These are phyloP conservation scores for Eutypella sp. DNA, from an alignment of 2,329 filamentous ascomycete species.

Conservation along the genomic window DNA sequence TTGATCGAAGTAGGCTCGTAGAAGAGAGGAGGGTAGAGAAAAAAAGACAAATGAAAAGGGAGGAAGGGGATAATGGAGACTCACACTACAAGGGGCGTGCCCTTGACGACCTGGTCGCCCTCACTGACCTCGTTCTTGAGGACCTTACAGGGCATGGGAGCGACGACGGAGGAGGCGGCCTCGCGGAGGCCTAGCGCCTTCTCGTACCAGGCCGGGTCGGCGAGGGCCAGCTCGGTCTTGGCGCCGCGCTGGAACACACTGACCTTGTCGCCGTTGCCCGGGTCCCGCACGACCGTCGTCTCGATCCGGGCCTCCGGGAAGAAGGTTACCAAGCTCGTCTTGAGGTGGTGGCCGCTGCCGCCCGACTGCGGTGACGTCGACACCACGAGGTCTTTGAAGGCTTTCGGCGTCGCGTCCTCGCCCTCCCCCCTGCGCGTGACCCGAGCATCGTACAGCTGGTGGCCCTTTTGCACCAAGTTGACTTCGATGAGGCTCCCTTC, in stretches of 20 bases:
- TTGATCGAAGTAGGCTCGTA: too few species aligned
- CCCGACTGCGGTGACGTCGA: too few species aligned
- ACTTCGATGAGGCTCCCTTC: slow-evolving; percentile 58
- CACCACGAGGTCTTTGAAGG: slow-evolving; percentile 44
- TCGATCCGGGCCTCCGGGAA: slow-evolving; percentile 77
- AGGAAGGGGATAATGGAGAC: slow-evolving; percentile 23
- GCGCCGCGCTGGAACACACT: slow-evolving; percentile 71
- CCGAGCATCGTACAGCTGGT: slow-evolving; percentile 41
- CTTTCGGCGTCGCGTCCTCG: slow-evolving; percentile 33
- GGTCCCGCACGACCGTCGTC: slow-evolving; percentile 66
- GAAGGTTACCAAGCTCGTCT: slow-evolving; percentile 58
- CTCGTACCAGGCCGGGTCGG: slow-evolving; percentile 72
- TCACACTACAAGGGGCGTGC: slow-evolving; percentile 79
- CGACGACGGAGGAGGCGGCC: slow-evolving; percentile 72
- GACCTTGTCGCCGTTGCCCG: slow-evolving; percentile 49
- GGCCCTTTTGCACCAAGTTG: slow-evolving; percentile 42
- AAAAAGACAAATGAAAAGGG: background rate
- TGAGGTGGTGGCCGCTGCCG: slow-evolving; percentile 12
- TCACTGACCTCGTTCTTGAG: slow-evolving; percentile 81
- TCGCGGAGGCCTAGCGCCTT: slow-evolving; percentile 84
- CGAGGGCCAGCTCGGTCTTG: slow-evolving; percentile 54
- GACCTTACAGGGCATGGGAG: slow-evolving; percentile 97
- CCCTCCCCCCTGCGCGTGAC: slow-evolving; percentile 40
- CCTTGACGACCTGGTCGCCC: slow-evolving; percentile 78
- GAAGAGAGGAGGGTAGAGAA: too few species aligned